Evolutionary conservation across 2,329 filamentous ascomycete genomes (phyloP).

Genomic region (Xylariales sp.): DNA sequence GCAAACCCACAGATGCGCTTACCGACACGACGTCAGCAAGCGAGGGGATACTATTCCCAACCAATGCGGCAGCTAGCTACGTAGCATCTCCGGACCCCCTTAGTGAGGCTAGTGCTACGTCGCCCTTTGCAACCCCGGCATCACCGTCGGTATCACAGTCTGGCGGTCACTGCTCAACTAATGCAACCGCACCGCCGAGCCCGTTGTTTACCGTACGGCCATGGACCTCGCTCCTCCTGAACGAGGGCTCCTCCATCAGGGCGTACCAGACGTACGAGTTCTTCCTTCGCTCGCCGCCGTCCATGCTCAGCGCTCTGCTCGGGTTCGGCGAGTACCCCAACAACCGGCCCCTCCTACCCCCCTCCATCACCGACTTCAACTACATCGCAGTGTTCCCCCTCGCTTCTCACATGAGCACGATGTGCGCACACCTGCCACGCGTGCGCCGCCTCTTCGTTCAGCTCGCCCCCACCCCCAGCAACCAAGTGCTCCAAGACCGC

Average conservation of each 20-base stretch:
- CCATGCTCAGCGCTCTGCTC: conserved; percentile 51
- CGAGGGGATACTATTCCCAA: neutral
- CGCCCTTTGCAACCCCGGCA: neutral
- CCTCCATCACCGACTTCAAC: conserved; percentile 42
- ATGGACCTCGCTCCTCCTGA: conserved; percentile 64
- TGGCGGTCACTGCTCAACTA: conserved; percentile 1
- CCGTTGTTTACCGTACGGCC: conserved; percentile 53
- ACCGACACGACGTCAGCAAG: neutral
- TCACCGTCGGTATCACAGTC: conserved; percentile 4
- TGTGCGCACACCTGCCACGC: conserved; percentile 42
- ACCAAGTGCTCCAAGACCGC: conserved; percentile 27
- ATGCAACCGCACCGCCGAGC: conserved; percentile 17
- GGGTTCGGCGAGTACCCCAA: conserved; percentile 34
- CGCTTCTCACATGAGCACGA: conserved; percentile 51
- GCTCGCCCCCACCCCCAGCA: conserved; percentile 30
- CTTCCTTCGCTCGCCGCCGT: conserved; percentile 60
- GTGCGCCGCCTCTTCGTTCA: conserved; percentile 53
- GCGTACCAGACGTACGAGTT: conserved; percentile 70
- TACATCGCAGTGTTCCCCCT: conserved; percentile 68
- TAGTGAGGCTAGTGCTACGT: neutral
- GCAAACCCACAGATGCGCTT: neutral
- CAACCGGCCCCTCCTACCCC: conserved; percentile 30
- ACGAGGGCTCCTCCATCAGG: conserved; percentile 71
- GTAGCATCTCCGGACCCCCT: neutral
- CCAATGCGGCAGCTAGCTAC: neutral